Base-by-base conservation (phyloP, 2,329 filamentous ascomycete species). In the Fusarium sp. region DNA sequence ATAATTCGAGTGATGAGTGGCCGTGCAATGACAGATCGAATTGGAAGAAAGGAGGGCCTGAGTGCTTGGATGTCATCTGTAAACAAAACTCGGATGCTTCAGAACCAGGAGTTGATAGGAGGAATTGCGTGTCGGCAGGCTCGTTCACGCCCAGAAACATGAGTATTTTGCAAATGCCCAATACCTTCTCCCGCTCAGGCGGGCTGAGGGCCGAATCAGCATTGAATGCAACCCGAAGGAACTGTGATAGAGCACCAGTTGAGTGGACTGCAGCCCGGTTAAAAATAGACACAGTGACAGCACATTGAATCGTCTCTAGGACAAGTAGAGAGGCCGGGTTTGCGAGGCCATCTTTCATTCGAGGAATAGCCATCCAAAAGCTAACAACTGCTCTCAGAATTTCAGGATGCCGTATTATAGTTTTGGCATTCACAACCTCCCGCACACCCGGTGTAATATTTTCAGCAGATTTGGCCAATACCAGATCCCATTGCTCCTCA, bases 21-120 rank as follows among this genome's bases (percentile, higher is more conserved):
- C 96, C 96, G 77, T 94, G 86, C 17, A 93, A 82, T 2, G 94
- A 96, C 22, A 99, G 84, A 76, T 99, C 96, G 78, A 99, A 98
- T 72, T 98, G 94, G 70, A 99, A 91, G 77, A 92, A 94, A 0
- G 94, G 88, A 7, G 96, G 93, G 15, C 89, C 87, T 68, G 90
- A 89, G 61, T 95, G 93, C 48, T 85, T 85, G 66, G 89, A 89
- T 68, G 96, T 87, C 76, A 92, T 90, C 52, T 89, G 86, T 20
- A 97, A 82, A 66, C 84, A 87, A 74, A 97, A 96, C 49, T 90
- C 87, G 14, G 92, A 85, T 1, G 87, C 84, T 47, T 81, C 80
- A 8, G 83, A 71, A 3, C 86, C 84, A 10, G 84, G 79, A 28
- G 81, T 83, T 14, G 84, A 82, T 37, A 90, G 77, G 30, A 99